A percentile compares a stretch with the other conserved stretches of the same genome.
These are phyloP conservation scores for Oenanthe sinensis DNA, from an alignment of 129 eudicot species.

Conservation along the genomic window DNA sequence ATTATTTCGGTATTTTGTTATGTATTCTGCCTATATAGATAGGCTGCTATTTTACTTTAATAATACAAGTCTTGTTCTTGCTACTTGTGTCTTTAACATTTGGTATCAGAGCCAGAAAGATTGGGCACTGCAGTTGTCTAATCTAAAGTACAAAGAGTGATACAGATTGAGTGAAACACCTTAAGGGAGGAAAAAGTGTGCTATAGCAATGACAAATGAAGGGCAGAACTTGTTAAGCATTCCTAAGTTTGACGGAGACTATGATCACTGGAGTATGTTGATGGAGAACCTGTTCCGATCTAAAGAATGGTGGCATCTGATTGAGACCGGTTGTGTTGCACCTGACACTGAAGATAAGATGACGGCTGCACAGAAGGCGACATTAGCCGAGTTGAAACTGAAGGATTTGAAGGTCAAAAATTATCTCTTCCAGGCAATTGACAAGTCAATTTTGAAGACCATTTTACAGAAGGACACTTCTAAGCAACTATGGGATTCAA, in stretches of 20 bases:
- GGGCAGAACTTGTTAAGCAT: background rate
- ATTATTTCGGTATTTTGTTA: too few relatives aligned
- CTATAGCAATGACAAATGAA: background rate
- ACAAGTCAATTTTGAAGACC: background rate
- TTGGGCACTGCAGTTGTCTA: too few relatives aligned
- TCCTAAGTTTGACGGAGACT: background rate
- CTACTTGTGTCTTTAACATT: too few relatives aligned
- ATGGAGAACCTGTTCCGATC: background rate
- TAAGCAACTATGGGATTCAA: background rate
- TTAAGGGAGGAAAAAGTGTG: background rate
- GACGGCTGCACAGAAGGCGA: background rate
- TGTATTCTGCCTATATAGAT: too few relatives aligned
- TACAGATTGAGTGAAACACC: too few relatives aligned
- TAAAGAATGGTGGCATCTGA: background rate
- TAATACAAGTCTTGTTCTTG: too few relatives aligned
- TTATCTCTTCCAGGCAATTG: background rate
- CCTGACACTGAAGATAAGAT: background rate
- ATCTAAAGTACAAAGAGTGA: too few relatives aligned
- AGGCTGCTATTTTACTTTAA: too few relatives aligned
- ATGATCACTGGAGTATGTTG: background rate
- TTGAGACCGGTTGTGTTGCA: background rate
- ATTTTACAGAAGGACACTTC: background rate
- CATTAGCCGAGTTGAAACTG: background rate
- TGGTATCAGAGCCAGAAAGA: background rate
- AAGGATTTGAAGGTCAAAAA: background rate